phyloP scores from a whole-genome alignment of 1,284 basidiomycete genomes.

The Ceraceosorus bombacis region DNA sequence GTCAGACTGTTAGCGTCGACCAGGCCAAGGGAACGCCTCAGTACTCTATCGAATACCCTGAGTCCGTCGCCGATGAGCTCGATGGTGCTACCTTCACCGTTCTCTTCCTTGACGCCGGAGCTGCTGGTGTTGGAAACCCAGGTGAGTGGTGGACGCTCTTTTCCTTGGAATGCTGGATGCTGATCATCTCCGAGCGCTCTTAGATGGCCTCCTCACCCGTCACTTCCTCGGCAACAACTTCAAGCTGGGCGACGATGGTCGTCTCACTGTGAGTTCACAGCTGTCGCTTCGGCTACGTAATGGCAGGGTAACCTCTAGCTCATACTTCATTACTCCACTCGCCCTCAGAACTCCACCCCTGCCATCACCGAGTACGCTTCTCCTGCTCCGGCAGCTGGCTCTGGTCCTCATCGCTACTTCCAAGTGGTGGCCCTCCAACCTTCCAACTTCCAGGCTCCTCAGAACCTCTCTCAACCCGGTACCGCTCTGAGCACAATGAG shows the following conservation, averaged over 20 bases:
- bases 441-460: slow-evolving; percentile 4
- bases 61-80: not conserved
- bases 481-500: not conserved
- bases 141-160: not conserved
- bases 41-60: not conserved
- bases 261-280: not conserved
- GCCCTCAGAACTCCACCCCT: slow-evolving; percentile 5
- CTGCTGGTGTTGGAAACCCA: not conserved
- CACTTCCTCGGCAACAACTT: slow-evolving; percentile 10
- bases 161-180: not conserved
- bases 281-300: no score
- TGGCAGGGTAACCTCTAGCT: no score
- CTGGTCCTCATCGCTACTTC: slow-evolving; percentile 8
- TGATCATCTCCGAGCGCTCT: not conserved
- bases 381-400: slow-evolving; percentile 7
- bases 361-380: slow-evolving; percentile 4
- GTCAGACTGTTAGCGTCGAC: not conserved
- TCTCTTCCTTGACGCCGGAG: not conserved
- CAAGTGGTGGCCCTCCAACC: slow-evolving; percentile 6
- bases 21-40: not conserved
- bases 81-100: not conserved
- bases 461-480: not conserved
- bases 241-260: not conserved
- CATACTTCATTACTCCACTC: no score
- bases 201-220: slow-evolving; percentile 3